Evolutionary conservation across 768 basidiomycete species (phyloP), one percentile per base, ranked within the genome.

Genomic region (Lactarius akahatsu): DNA sequence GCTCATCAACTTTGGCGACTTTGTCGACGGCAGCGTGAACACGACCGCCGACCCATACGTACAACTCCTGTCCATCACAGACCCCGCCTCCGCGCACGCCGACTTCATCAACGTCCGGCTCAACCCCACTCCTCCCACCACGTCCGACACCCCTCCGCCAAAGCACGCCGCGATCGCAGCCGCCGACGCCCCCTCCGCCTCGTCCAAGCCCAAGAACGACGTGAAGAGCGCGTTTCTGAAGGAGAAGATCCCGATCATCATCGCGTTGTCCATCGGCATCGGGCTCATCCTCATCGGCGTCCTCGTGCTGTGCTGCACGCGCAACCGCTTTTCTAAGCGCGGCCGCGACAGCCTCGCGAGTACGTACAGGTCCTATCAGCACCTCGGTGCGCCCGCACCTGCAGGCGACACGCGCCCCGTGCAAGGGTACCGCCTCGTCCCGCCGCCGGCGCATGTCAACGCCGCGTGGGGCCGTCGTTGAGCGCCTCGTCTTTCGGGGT

Each of bases 91-190:
- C 9, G 88, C 89, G 4, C 82, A 85, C 72, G 65, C 78, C 23
- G 89, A 91, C 66, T 93, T 93, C 70, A 80, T 91, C 38, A 70
- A 82, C 59, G 76, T 80, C 28, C 88, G 91, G 26, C 77, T 90
- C 59, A 77, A 77, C 36, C 72, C 73, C n/a, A 73, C 76, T 57
- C 78, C 75, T 36, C 85, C 88, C 0, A 20, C 88, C 0, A 20
- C 34, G 5, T 10, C 59, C 36, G 10, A 11, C 11, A 3, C 36
- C 41, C 2, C 18, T 10, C 11, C 20, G 9, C 8, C 59, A 23
- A 23, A 16, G n/a, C 41, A 45, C 59, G 36, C 18, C 18, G 34
- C 34, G 4, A 3, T 36, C 11, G 38, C 7, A 7, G 23, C 20
- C 9, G 32, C 34, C 7, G 16, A 32, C 8, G 1, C 55, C 18